Evolutionary conservation across 257 asterid genomes (phyloP).

Genomic region (Datura wrightii): DNA sequence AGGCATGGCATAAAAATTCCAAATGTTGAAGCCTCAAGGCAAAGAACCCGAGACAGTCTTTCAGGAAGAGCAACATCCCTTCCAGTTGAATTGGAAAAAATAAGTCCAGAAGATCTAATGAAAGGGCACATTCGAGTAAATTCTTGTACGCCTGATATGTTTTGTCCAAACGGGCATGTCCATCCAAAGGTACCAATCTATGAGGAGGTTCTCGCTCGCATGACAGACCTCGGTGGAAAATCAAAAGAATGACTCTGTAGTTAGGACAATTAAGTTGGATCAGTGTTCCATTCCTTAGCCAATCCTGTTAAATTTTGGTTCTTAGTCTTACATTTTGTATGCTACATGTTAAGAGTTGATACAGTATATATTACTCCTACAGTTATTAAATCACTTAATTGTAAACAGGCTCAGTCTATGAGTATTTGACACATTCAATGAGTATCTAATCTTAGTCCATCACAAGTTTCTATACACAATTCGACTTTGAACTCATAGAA

Average conservation of each 20-base stretch:
- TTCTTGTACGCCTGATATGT: conserved; percentile 56
- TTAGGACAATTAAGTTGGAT: not conserved
- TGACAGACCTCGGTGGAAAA: conserved; percentile 44
- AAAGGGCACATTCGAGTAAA: conserved; percentile 55
- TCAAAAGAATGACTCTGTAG: conserved; percentile 24
- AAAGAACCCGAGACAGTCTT: conserved; percentile 37
- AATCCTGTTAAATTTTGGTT: not conserved
- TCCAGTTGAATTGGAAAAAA: conserved; percentile 43
- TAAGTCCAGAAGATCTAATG: conserved; percentile 38
- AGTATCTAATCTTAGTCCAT: not conserved
- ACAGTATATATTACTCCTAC: not conserved
- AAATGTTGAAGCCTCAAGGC: conserved; percentile 33
- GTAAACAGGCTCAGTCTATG: not conserved
- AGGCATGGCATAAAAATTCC: not conserved
- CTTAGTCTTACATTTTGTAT: not conserved
- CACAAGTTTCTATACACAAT: not conserved
- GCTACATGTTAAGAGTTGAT: not conserved
- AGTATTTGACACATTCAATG: conserved; percentile 9
- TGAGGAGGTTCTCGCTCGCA: conserved; percentile 76
- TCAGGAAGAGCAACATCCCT: conserved; percentile 55
- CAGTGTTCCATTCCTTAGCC: not conserved
- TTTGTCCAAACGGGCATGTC: conserved; percentile 47
- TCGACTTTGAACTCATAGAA: not conserved
- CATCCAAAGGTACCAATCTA: conserved; percentile 82
- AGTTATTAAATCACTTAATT: not conserved